Percentiles rank a stretch among this genome's conserved stretches.
phyloP scores from a whole-genome alignment of 371 early-diverging fungal genomes.

The Mucor irregularis region DNA sequence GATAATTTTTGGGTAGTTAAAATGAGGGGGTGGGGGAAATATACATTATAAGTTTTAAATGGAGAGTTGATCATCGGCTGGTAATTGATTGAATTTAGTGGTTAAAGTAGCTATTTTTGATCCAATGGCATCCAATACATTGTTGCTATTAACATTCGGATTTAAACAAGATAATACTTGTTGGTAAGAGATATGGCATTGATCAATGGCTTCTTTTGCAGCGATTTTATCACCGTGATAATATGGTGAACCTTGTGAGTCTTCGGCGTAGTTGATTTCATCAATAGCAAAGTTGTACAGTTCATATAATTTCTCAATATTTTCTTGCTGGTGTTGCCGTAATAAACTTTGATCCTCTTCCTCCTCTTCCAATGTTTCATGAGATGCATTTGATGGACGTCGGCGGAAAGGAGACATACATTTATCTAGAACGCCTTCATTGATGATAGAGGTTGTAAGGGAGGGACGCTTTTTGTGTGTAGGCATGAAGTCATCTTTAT shows the following conservation, averaged over 20 bases:
- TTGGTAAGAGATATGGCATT: slow-evolving; percentile 20
- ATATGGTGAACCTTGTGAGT: slow-evolving; percentile 40
- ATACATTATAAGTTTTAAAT: slow-evolving; percentile 3
- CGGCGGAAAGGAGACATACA: slow-evolving; percentile 16
- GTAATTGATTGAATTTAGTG: slow-evolving; percentile 20
- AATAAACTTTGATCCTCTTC: too few relatives aligned
- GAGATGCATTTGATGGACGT: slow-evolving; percentile 9
- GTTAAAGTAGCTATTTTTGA: slow-evolving; percentile 20
- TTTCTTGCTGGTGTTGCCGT: slow-evolving; percentile 1
- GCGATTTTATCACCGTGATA: slow-evolving; percentile 38
- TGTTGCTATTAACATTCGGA: too few relatives aligned
- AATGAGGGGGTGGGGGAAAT: too few relatives aligned
- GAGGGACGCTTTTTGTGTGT: slow-evolving; percentile 9
- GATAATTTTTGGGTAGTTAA: too few relatives aligned
- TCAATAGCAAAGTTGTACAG: slow-evolving; percentile 19
- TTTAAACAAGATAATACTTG: slow-evolving; percentile 13
- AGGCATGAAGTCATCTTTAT: slow-evolving; percentile 1
- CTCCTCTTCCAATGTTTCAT: too few relatives aligned
- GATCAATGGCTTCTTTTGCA: slow-evolving; percentile 42
- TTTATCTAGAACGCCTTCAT: slow-evolving; percentile 16
- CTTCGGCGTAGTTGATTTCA: slow-evolving; percentile 40
- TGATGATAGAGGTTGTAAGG: slow-evolving; percentile 5
- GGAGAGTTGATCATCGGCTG: slow-evolving; percentile 17
- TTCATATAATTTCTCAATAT: slow-evolving; percentile 12
- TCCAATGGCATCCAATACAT: slow-evolving; percentile 18